Evolutionary conservation across 768 basidiomycete species (phyloP).

Genomic region (Tricholoma saponaceum): DNA sequence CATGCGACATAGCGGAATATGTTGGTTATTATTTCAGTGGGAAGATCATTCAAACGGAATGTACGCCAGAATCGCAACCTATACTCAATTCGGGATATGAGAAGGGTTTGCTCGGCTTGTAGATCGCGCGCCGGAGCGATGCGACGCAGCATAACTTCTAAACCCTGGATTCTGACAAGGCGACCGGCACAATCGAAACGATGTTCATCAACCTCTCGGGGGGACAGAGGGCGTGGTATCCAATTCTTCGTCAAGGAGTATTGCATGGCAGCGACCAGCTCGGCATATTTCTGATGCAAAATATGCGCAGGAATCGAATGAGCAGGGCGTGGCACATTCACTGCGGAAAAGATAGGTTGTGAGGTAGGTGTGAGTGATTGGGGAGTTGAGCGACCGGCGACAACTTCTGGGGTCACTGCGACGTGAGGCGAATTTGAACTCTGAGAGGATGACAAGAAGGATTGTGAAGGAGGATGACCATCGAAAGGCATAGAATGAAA

Average conservation of each 20-base stretch:
- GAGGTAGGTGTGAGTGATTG: not conserved
- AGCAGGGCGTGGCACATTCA: not conserved
- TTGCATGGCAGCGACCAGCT: conserved; percentile 3
- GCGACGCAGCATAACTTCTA: conserved; percentile 8
- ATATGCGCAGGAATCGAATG: not conserved
- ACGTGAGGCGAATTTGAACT: not conserved
- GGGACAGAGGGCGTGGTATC: conserved; percentile 16
- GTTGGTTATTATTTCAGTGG: conserved; percentile 58
- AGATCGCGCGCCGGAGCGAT: not conserved
- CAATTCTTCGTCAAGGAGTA: conserved; percentile 8
- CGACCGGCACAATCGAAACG: conserved; percentile 13
- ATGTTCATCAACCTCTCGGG: conserved; percentile 9
- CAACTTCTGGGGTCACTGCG: not conserved
- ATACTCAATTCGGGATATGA: conserved; percentile 31
- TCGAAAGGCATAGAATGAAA: not conserved
- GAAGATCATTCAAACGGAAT: conserved; percentile 61
- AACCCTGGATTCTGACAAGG: conserved; percentile 8
- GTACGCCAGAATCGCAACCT: conserved; percentile 26
- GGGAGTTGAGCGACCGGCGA: not conserved
- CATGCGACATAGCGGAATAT: conserved; percentile 62
- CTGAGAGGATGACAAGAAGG: not conserved
- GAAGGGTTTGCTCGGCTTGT: conserved; percentile 24
- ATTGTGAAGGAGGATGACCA: not conserved
- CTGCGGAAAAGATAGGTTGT: not conserved
- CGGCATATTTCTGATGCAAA: not conserved